phyloP scores from a whole-genome alignment of 495 filamentous ascomycete genomes.

The Podospora pseudoanserina region DNA sequence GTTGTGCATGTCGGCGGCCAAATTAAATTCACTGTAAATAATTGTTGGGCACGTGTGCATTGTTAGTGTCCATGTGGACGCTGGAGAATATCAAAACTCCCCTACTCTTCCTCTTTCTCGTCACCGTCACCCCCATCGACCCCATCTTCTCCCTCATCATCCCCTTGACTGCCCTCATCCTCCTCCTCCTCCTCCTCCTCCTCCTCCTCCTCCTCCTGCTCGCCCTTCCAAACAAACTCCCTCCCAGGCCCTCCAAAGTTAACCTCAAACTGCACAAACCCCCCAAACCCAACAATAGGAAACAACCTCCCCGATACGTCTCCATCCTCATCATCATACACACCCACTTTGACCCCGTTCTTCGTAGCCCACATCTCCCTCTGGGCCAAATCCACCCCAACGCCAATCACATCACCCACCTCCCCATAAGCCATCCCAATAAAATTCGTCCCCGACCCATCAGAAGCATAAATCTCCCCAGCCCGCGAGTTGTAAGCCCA shows the following conservation, averaged over 20 bases:
- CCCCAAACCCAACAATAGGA: constrained; percentile 21
- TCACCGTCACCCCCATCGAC: not conserved
- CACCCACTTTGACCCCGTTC: constrained; percentile 19
- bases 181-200: not conserved
- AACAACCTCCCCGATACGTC: constrained; percentile 24
- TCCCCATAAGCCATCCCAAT: constrained; percentile 2
- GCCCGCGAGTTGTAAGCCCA: constrained; percentile 26
- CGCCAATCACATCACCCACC: constrained; percentile 26
- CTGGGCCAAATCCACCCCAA: constrained; percentile 22
- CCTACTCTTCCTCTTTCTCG: not conserved
- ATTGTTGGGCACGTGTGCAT: too few relatives aligned
- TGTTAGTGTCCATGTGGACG: too few relatives aligned
- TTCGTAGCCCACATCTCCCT: constrained; percentile 28
- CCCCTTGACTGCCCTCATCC: constrained; percentile 1
- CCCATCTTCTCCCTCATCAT: not conserved
- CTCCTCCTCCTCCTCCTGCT: not conserved
- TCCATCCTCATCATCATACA: constrained; percentile 1
- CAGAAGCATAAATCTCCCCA: constrained; percentile 15
- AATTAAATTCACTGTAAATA: too few relatives aligned
- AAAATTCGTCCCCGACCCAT: not conserved
- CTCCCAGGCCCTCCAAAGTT: constrained; percentile 21
- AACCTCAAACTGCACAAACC: constrained; percentile 15
- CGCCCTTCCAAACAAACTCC: not conserved
- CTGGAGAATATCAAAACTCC: too few relatives aligned
- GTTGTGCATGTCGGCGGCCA: too few relatives aligned